A percentile compares a stretch with the other conserved stretches of the same genome.
These are phyloP conservation scores for Rhododendron williamsianum DNA, from an alignment of 148 eudicot genomes.

Conservation along the genomic window DNA sequence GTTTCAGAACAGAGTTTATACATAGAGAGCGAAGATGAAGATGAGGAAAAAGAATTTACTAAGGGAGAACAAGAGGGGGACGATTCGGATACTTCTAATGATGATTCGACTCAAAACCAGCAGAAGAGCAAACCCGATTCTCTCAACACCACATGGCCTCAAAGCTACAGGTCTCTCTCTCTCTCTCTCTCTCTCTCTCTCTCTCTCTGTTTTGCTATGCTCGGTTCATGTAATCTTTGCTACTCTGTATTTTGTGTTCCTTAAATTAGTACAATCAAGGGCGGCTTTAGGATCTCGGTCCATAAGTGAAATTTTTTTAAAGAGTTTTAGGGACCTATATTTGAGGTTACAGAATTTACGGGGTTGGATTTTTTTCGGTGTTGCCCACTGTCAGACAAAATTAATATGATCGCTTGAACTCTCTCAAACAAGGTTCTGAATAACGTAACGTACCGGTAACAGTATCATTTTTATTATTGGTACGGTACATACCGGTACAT, in stretches of 20 bases:
- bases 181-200: conserved; percentile 3
- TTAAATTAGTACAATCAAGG: neutral
- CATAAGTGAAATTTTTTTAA: neutral
- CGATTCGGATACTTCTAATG: conserved; percentile 56
- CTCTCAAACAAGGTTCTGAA: neutral
- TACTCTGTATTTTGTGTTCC: neutral
- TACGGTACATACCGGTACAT: neutral
- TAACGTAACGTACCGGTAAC: too few species aligned
- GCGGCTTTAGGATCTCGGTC: neutral
- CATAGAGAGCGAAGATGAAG: conserved; percentile 82
- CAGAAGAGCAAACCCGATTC: conserved; percentile 56
- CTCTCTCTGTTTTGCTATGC: conserved; percentile 12
- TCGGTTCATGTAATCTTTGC: neutral
- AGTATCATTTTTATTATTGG: too few species aligned
- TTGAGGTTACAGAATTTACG: neutral
- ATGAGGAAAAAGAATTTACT: conserved; percentile 28
- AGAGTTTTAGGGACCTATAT: neutral
- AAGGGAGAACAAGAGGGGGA: conserved; percentile 39
- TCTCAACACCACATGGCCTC: conserved; percentile 70
- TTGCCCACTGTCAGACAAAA: neutral
- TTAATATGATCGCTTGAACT: neutral
- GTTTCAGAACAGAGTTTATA: conserved; percentile 16
- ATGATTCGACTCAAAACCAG: conserved; percentile 27
- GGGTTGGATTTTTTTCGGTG: neutral
- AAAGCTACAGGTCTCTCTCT: conserved; percentile 66